Base-by-base conservation (phyloP, 1,139 yeast species). In the Yamadazyma mexicana region DNA sequence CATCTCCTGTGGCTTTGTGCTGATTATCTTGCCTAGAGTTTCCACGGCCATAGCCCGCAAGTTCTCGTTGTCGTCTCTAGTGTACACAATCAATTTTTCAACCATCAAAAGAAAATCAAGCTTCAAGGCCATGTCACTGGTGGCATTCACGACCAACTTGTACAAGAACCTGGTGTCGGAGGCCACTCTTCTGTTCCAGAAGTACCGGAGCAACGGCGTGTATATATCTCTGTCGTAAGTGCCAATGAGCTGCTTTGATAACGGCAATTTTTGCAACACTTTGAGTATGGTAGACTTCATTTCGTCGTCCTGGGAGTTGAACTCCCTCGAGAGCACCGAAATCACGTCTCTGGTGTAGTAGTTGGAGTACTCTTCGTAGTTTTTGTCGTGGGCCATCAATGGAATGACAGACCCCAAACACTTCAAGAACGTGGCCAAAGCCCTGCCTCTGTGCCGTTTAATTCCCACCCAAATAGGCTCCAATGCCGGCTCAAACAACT, bases 401-500 rank as follows among this genome's bases (percentile, higher is more conserved):
- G 98, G 96, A 8, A 91, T 80, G 5, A 91, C 69, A 20, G 81
- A 77, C 0, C 96, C 97, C 28, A 91, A 69, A 40, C 95, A 87
- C 52, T 78, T 81, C 47, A 92, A 59, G 55, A 85, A 88, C 2
- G 88, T 79, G 0, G 96, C 85, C 38, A 91, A 67, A 0, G 83
- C 75, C 51, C 80, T 78, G 3, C 98, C 98, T 45, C 96, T 70
- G 48, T 87, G 95, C 33, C 74, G 74, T 38, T 81, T 74, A 23
- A 88, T 75, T 2, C 96, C 97, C 15, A 69, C 64, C 96, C 96
- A 89, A 6, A 88, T 61, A 0, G 91, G 87, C 46, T 86, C 92
- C 30, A 92, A 58, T 2, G 69, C 59, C 7, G 58, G 64, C 48
- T 86, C 94, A 59, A 92, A 91, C 0, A 94, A 79, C 52, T 88